phyloP scores from a whole-genome alignment of 2,329 filamentous ascomycete species.

The Macroventuria anomochaeta region DNA sequence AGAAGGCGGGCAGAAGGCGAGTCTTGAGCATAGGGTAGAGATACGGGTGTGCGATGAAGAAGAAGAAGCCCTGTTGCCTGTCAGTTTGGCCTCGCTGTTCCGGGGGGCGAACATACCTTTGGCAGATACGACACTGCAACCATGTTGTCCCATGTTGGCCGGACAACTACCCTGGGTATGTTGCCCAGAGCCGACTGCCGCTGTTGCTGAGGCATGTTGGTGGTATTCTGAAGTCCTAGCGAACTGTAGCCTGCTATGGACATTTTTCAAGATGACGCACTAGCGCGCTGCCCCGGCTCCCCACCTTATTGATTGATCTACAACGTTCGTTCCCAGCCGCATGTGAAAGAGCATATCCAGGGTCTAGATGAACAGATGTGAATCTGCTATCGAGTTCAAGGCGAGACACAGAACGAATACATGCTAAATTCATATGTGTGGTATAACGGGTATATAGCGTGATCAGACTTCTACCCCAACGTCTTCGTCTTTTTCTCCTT shows the following conservation, averaged over 20 bases:
- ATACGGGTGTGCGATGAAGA: conserved; percentile 77
- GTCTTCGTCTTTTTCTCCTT: conserved; percentile 51
- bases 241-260: neutral
- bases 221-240: neutral
- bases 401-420: neutral
- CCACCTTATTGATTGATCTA: conserved; percentile 1
- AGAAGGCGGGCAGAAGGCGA: conserved; percentile 77
- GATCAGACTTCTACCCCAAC: conserved; percentile 6
- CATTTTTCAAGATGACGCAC: conserved; percentile 11
- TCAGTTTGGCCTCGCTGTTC: conserved; percentile 13
- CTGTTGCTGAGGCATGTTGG: conserved; percentile 36
- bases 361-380: neutral
- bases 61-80: conserved; percentile 71
- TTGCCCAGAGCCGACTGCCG: conserved; percentile 44
- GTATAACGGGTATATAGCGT: conserved; percentile 11
- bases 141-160: conserved; percentile 36
- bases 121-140: conserved; percentile 39
- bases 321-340: neutral
- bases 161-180: conserved; percentile 36
- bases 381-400: neutral
- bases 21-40: conserved; percentile 82
- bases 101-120: conserved; percentile 30
- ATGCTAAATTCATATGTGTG: neutral
- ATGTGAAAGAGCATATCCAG: conserved; percentile 1
- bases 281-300: neutral